Percentiles rank a stretch among this genome's conserved stretches.
These are phyloP conservation scores for Ceratocystis cubensis DNA, from an alignment of 2,329 filamentous ascomycete species.

Conservation along the genomic window DNA sequence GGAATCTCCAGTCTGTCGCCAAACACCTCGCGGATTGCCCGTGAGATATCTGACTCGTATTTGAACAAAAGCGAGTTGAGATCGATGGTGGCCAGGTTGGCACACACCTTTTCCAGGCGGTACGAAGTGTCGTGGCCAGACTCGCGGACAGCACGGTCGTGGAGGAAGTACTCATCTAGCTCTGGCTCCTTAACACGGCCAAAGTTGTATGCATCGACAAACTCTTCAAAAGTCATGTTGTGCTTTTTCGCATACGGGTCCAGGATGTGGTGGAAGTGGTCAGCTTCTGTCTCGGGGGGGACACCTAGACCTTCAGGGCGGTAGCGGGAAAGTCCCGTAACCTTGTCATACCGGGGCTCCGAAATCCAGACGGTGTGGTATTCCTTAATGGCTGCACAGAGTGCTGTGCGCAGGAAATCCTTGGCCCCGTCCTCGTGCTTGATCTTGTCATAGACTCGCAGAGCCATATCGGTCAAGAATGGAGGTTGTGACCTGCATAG, in stretches of 20 bases:
- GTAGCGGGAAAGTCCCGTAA: slow-evolving; percentile 72
- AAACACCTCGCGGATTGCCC: slow-evolving; percentile 73
- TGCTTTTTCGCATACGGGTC: slow-evolving; percentile 74
- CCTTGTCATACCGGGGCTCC: slow-evolving; percentile 62
- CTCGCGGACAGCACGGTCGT: slow-evolving; percentile 89
- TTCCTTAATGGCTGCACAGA: slow-evolving; percentile 90
- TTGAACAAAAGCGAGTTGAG: slow-evolving; percentile 93
- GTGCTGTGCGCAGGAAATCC: slow-evolving; percentile 68
- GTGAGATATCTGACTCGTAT: slow-evolving; percentile 87
- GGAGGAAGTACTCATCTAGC: slow-evolving; percentile 87
- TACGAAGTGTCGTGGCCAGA: slow-evolving; percentile 96
- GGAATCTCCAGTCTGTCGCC: slow-evolving; percentile 72
- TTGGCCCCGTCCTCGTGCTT: slow-evolving; percentile 67
- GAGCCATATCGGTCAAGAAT: slow-evolving; percentile 92
- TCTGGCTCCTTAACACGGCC: slow-evolving; percentile 68
- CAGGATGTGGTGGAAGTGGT: slow-evolving; percentile 74
- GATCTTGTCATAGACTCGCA: slow-evolving; percentile 87
- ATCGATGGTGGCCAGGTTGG: slow-evolving; percentile 83
- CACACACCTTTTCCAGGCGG: slow-evolving; percentile 76
- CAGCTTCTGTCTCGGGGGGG: slow-evolving; percentile 80
- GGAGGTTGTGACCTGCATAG: slow-evolving; percentile 87
- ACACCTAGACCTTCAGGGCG: slow-evolving; percentile 72
- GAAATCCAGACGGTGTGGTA: slow-evolving; percentile 82
- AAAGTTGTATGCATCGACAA: slow-evolving; percentile 79
- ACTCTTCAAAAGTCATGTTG: slow-evolving; percentile 67